Evolutionary conservation across 495 filamentous ascomycete genomes (phyloP), one percentile per base, ranked within the genome.

Genomic region (Penicillium steckii): DNA sequence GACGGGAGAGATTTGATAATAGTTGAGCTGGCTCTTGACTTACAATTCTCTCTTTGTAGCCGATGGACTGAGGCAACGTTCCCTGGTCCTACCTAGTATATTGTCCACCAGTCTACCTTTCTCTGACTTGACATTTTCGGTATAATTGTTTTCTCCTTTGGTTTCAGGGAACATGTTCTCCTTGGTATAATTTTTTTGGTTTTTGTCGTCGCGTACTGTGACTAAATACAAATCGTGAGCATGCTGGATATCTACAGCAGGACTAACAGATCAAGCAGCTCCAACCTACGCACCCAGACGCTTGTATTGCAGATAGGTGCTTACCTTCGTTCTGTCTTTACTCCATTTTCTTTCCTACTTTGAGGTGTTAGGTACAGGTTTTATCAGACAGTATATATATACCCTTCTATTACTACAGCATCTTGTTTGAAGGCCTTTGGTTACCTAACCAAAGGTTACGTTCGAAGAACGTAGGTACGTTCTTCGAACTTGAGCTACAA

Each of bases 1-100:
- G 56, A 23, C 58, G 62, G 12, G 57, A 65, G 15, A n/a, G 48
- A 12, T 44, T 50, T 41, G 56, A 51, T 24, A 47, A 43, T 55
- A 53, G 40, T 46, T 56, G 59, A 62, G 40, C 50, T 13, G 10
- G 30, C 35, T 46, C 18, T 22, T 21, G 21, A 22, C 19, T 5
- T 23, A 15, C 18, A 4, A 10, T 15, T 15, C 15, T 37, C 33
- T 37, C 33, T 37, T 13, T 13, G 29, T 1, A 13, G 29, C 29
- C 29, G n/a, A n/a, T 12, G 29, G 29, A 13, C n/a, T n/a, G n/a
- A n/a, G n/a, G n/a, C 26, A 27, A 10, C 5, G 26, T 27, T 10
- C 26, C 26, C 10, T 10, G 26, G 10, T 10, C 26, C 26, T 27
- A 27, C 26, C 4, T 10, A 27, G 4, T 27, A 27, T 27, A 4